Percentiles rank a stretch among this genome's conserved stretches.
Conservation (phyloP, 2,329 filamentous ascomycete species). For the Aspergillus sp. region DNA sequence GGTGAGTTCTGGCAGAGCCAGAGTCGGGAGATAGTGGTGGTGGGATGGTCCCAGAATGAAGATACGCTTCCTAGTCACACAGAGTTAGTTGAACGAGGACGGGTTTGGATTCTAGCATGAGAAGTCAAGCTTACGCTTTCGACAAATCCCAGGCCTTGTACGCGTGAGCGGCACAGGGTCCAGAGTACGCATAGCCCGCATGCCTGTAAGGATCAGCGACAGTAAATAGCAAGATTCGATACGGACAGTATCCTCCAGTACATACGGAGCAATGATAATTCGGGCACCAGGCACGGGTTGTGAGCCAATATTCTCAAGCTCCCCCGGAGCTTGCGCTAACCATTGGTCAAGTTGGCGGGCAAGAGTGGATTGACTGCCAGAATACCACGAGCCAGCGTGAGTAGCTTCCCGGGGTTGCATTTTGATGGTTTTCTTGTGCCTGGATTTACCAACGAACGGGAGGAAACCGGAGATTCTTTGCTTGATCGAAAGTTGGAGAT, state of each 20-base stretch:
- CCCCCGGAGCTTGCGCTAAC: conserved; percentile 68
- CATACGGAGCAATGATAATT: conserved; percentile 90
- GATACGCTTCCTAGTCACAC: conserved; percentile 66
- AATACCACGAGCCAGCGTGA: conserved; percentile 90
- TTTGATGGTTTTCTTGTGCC: background rate
- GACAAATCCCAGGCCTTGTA: conserved; percentile 86
- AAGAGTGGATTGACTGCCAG: conserved; percentile 59
- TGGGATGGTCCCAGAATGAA: conserved; percentile 94
- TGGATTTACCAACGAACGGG: background rate
- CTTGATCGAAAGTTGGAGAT: background rate
- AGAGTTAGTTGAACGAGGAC: conserved; percentile 5
- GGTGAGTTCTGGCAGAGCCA: conserved; percentile 71
- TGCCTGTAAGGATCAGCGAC: conserved; percentile 60
- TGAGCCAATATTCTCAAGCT: conserved; percentile 60
- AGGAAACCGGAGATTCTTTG: background rate
- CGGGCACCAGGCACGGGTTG: conserved; percentile 74
- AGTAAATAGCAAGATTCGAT: background rate
- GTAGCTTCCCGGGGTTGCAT: conserved; percentile 57
- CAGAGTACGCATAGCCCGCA: conserved; percentile 90
- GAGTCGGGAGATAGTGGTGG: conserved; percentile 74
- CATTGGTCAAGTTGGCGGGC: conserved; percentile 69
- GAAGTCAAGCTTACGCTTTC: conserved; percentile 55
- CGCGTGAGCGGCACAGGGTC: conserved; percentile 87
- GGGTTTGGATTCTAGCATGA: background rate
- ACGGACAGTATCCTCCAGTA: conserved; percentile 1